Conservation (phyloP, 768 basidiomycete species). For the Hortiboletus flavorubellus region DNA sequence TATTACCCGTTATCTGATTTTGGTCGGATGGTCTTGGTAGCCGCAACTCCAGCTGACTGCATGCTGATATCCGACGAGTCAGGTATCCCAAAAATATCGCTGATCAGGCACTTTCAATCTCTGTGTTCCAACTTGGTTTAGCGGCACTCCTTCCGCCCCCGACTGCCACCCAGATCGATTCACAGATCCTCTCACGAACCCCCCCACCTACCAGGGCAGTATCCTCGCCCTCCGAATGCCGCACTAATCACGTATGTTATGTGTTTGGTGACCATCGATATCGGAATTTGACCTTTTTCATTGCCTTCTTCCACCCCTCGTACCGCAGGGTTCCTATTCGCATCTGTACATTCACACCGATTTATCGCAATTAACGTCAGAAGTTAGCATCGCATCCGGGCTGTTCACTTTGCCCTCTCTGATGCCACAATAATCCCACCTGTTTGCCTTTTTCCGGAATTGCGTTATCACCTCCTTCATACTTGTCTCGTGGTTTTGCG, state of each 20-base stretch:
- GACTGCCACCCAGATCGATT: slow-evolving; percentile 8
- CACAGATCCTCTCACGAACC: slow-evolving; percentile 28
- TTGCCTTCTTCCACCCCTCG: slow-evolving; percentile 1
- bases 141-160: slow-evolving; percentile 6
- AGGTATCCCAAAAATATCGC: slow-evolving; percentile 18
- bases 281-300: slow-evolving; percentile 14
- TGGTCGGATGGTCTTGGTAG: background rate
- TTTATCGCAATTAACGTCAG: slow-evolving; percentile 23
- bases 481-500: background rate
- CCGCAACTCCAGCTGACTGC: background rate
- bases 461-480: background rate
- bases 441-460: slow-evolving; percentile 5
- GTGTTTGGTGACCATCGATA: slow-evolving; percentile 11
- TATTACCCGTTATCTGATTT: background rate
- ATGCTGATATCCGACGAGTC: slow-evolving; percentile 1
- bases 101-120: slow-evolving; percentile 18
- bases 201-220: slow-evolving; percentile 4
- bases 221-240: background rate
- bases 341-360: slow-evolving; percentile 4
- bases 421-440: slow-evolving; percentile 1
- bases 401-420: background rate
- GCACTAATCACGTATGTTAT: slow-evolving; percentile 12
- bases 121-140: slow-evolving; percentile 5
- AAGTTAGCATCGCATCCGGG: slow-evolving; percentile 5
- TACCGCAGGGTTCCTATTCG: slow-evolving; percentile 4